These are phyloP conservation scores for Acorus calamus DNA, from an alignment of 106 monocot species.

Conservation along the genomic window DNA sequence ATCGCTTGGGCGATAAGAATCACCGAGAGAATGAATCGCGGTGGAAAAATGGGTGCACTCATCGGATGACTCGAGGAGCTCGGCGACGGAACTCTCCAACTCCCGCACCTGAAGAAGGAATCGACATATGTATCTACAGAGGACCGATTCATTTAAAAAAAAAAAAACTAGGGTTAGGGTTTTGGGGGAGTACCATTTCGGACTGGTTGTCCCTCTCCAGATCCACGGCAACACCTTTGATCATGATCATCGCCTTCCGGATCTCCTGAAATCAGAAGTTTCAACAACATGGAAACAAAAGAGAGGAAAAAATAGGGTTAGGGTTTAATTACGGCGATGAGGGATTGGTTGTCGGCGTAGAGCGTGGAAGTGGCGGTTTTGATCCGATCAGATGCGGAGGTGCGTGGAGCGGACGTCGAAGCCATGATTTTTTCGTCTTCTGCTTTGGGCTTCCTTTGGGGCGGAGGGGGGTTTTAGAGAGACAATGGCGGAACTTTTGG, in stretches of 20 bases:
- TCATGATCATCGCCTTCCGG: conserved; percentile 34
- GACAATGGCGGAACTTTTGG: too few species aligned
- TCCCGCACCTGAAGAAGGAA: conserved; percentile 35
- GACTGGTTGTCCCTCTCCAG: conserved; percentile 51
- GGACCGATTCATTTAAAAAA: too few species aligned
- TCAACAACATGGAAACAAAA: not conserved
- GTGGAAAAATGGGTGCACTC: conserved; percentile 40
- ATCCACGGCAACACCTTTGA: conserved; percentile 54
- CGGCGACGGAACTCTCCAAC: conserved; percentile 50
- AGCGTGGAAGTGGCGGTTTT: conserved; percentile 16
- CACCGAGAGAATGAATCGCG: conserved; percentile 29
- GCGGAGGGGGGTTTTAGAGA: too few species aligned
- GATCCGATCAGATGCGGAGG: conserved; percentile 16
- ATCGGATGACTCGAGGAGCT: conserved; percentile 43
- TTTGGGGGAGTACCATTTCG: conserved; percentile 23
- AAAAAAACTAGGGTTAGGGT: too few species aligned
- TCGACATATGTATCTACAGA: not conserved
- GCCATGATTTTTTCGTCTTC: conserved; percentile 4
- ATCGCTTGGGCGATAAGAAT: conserved; percentile 31
- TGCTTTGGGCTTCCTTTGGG: too few species aligned
- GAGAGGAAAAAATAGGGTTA: not conserved
- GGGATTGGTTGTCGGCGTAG: conserved; percentile 44
- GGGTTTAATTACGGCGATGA: conserved; percentile 33
- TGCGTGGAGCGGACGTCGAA: conserved; percentile 6
- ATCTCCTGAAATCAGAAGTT: conserved; percentile 36